Evolutionary conservation across 2,329 filamentous ascomycete species (phyloP).

Genomic region (Amphichorda felina): DNA sequence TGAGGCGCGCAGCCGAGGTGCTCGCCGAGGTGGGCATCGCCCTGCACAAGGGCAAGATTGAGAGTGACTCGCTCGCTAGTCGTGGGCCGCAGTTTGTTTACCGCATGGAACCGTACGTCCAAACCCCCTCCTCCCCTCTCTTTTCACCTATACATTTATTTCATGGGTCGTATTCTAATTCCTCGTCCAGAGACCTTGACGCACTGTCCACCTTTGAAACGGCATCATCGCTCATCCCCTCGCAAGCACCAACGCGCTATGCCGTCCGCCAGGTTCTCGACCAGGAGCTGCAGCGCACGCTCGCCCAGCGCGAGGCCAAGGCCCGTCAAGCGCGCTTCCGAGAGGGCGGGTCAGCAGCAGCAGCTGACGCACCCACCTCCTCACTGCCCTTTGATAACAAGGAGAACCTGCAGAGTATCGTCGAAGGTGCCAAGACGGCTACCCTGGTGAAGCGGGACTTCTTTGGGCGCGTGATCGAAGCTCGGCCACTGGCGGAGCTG

Average conservation of each 20-base stretch:
- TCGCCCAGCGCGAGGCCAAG: slow-evolving; percentile 52
- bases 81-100: slow-evolving; percentile 69
- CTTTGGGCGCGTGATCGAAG: slow-evolving; percentile 62
- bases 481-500: slow-evolving; percentile 22
- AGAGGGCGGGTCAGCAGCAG: slow-evolving; percentile 27
- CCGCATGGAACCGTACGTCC: slow-evolving; percentile 81
- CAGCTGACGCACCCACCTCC: slow-evolving; percentile 3
- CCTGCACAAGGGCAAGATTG: slow-evolving; percentile 71
- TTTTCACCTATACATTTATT: not conserved
- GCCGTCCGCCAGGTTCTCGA: slow-evolving; percentile 89
- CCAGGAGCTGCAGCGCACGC: slow-evolving; percentile 72
- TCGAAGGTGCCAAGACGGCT: slow-evolving; percentile 19
- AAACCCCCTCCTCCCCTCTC: not conserved
- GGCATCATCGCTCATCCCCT: slow-evolving; percentile 39
- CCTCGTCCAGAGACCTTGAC: slow-evolving; percentile 72
- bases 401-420: slow-evolving; percentile 19
- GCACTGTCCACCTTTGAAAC: slow-evolving; percentile 65
- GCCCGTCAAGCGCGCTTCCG: slow-evolving; percentile 53
- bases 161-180: not conserved
- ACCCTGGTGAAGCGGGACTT: slow-evolving; percentile 62
- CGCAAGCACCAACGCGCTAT: slow-evolving; percentile 68
- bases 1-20: slow-evolving; percentile 66
- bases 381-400: slow-evolving; percentile 21
- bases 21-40: slow-evolving; percentile 74
- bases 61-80: slow-evolving; percentile 47